Evolutionary conservation across 2,329 filamentous ascomycete genomes (phyloP).

Genomic region (Thermochaetoides dissita): DNA sequence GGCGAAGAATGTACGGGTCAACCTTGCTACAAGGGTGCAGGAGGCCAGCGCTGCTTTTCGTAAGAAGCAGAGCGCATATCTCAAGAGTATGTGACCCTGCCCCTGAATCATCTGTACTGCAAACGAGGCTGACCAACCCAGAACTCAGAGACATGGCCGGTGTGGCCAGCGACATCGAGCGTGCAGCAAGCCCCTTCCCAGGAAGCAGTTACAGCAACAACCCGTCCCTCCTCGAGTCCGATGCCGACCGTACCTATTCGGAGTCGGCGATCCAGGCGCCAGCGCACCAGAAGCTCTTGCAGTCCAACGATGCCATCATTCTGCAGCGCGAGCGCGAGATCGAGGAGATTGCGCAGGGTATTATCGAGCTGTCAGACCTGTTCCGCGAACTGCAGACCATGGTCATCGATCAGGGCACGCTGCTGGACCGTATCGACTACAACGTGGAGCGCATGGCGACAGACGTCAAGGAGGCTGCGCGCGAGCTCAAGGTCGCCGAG

Average conservation of each 20-base stretch:
- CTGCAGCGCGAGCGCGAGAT: conserved; percentile 91
- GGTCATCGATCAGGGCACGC: conserved; percentile 84
- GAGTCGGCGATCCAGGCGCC: conserved; percentile 78
- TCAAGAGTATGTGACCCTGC: conserved; percentile 55
- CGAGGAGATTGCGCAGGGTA: conserved; percentile 93
- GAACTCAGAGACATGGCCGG: conserved; percentile 61
- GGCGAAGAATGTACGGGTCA: conserved; percentile 92
- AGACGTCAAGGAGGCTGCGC: conserved; percentile 84
- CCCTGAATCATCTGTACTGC: no score
- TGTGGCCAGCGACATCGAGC: conserved; percentile 34
- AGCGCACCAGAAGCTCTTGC: conserved; percentile 49
- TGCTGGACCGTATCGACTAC: conserved; percentile 91
- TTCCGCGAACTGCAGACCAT: conserved; percentile 93
- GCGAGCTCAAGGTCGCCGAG: conserved; percentile 77
- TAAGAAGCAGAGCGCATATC: conserved; percentile 92
- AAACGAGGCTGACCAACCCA: conserved; percentile 23
- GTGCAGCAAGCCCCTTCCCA: conserved; percentile 33
- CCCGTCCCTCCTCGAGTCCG: conserved; percentile 81
- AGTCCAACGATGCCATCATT: conserved; percentile 71
- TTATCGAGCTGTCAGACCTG: conserved; percentile 91
- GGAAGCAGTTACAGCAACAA: conserved; percentile 57
- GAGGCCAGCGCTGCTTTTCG: conserved; percentile 84
- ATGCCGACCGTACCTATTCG: conserved; percentile 83
- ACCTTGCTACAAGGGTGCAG: conserved; percentile 73
- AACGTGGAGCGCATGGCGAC: conserved; percentile 93